Base-by-base conservation (phyloP, 257 asterid species). In the Solanum virginianum region DNA sequence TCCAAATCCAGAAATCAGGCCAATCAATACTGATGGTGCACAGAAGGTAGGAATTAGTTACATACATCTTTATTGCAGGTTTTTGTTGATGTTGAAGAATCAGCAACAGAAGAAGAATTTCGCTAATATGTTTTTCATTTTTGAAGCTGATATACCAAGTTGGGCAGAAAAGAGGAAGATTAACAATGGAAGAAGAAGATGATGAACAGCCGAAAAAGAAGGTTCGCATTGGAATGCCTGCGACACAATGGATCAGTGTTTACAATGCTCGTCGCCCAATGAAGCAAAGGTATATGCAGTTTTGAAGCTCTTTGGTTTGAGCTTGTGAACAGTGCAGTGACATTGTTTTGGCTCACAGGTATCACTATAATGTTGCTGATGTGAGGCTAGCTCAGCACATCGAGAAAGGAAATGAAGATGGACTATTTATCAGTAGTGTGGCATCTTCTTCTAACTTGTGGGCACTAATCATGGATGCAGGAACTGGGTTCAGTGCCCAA, bases 391-490 rank as follows among this genome's bases (percentile, higher is more conserved):
- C 87, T 66, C 93, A 90, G 85, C 93, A 92, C 87, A 80, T 92
- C 20, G 91, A 86, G 24, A 91, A 90, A 88, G 95, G 95, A 85
- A 90, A 87, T 22, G 90, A 87, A 43, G 93, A 92, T 69, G 93
- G 93, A 16, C 85, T 92, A 26, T 89, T 49, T 87, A 89, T 92
- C 80, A 92, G 95, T 86, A 69, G 91, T 15, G 92, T 92, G 81
- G 91, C 95, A 70, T 92, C 95, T 81, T 87, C 84, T 84, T 55
- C 89, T n/a, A 90, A 89, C 68, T 88, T 90, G 49, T 92, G 94
- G 93, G 94, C 94, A 12, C 86, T 92, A 71, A 87, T 92, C 62
- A 90, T 92, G 94, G 94, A 92, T 89, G 94, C 94, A 17, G 94
- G 94, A 55, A 92, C 94, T 6, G 93, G 94, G 7, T 92, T 92